phyloP scores from a whole-genome alignment of 306 rosid species.

The Pyrus bretschneideri region DNA sequence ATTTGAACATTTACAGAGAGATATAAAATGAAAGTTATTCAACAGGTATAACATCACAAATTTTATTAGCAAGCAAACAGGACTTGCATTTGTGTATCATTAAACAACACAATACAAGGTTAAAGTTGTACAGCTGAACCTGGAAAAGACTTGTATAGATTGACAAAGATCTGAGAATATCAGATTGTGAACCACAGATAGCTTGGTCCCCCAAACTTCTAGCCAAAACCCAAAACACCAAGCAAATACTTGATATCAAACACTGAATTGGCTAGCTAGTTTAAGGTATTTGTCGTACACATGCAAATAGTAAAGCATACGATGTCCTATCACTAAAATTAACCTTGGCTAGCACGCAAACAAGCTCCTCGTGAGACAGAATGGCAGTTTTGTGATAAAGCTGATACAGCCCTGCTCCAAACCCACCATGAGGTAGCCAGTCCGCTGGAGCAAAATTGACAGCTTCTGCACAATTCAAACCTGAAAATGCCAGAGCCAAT shows the following conservation, averaged over 20 bases:
- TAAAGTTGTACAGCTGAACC: background rate
- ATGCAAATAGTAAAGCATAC: background rate
- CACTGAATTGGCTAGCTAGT: background rate
- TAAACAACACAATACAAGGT: background rate
- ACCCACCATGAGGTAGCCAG: conserved; percentile 94
- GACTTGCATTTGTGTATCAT: background rate
- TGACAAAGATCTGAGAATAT: background rate
- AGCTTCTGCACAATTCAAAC: conserved; percentile 98
- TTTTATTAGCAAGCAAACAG: background rate
- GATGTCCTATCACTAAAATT: background rate
- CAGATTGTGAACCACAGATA: background rate
- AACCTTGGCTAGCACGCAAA: conserved; percentile 87
- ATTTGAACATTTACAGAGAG: background rate
- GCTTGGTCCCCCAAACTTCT: background rate
- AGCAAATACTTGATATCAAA: background rate
- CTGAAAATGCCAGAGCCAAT: conserved; percentile 38
- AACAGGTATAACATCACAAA: background rate
- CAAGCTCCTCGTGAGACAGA: conserved; percentile 94
- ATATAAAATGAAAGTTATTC: background rate
- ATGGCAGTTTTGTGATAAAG: conserved; percentile 79
- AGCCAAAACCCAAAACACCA: background rate
- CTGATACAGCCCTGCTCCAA: conserved; percentile 89
- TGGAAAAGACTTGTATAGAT: background rate
- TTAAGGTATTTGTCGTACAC: background rate
- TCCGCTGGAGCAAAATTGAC: conserved; percentile 99